A percentile compares a stretch with the other conserved stretches of the same genome.
These are phyloP conservation scores for Forsythia viridissima DNA, from an alignment of 257 asterid species.

Conservation along the genomic window DNA sequence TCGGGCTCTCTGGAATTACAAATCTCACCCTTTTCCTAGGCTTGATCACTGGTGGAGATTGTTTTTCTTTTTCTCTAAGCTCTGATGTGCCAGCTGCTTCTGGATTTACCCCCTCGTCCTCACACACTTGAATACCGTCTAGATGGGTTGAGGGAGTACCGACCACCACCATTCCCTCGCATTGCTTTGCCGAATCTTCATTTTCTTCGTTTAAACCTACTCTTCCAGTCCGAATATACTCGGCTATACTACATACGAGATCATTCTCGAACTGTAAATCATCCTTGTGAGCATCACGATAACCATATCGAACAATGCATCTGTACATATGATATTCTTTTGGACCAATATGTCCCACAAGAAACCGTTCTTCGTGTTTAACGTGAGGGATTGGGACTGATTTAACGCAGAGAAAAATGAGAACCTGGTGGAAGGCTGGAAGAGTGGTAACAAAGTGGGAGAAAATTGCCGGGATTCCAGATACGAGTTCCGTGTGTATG, in stretches of 20 bases:
- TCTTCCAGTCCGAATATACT: conserved; percentile 14
- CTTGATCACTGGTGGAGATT: background rate
- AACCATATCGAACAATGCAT: conserved; percentile 27
- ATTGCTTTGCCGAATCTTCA: background rate
- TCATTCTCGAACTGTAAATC: conserved; percentile 20
- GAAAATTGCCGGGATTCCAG: conserved; percentile 19
- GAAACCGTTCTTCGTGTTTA: conserved; percentile 23
- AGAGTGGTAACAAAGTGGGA: conserved; percentile 19
- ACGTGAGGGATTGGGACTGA: conserved; percentile 26
- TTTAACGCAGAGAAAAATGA: conserved; percentile 18
- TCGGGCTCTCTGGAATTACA: conserved; percentile 5
- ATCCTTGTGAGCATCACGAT: conserved; percentile 17
- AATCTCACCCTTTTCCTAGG: conserved; percentile 3
- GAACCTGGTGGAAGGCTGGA: conserved; percentile 26
- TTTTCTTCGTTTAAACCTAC: background rate
- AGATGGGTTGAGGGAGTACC: conserved; percentile 15
- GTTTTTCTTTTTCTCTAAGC: background rate
- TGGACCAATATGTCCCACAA: conserved; percentile 25
- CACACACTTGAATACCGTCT: conserved; percentile 1
- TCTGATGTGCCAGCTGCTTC: background rate
- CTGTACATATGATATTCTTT: conserved; percentile 18
- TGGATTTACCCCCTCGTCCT: background rate
- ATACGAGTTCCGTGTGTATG: conserved; percentile 19
- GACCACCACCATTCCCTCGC: conserved; percentile 3
- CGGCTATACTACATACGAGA: conserved; percentile 24